Conservation (phyloP, 208 protist species). For the Wallacemonas rigidus region DNA sequence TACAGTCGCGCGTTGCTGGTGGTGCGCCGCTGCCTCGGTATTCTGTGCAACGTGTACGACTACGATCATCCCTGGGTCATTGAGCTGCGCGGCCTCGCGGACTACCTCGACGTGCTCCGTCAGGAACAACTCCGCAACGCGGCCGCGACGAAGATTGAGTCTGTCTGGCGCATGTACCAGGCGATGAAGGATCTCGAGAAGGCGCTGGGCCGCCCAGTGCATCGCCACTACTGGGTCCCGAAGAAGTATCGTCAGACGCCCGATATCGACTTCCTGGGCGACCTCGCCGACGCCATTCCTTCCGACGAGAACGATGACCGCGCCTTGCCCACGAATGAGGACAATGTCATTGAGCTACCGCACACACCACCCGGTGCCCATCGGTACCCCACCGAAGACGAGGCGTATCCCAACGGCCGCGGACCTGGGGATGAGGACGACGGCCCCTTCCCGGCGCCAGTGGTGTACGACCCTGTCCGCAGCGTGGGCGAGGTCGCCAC, state of each 20-base stretch:
- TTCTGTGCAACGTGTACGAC: constrained; percentile 83
- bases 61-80: constrained; percentile 88
- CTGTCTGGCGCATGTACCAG: constrained; percentile 79
- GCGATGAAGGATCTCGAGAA: constrained; percentile 67
- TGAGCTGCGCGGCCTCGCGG: constrained; percentile 58
- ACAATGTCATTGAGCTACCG: background rate
- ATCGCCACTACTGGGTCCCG: constrained; percentile 66
- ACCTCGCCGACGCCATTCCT: constrained; percentile 47
- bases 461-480: constrained; percentile 34
- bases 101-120: constrained; percentile 45
- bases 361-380: constrained; percentile 5
- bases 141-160: constrained; percentile 83
- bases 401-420: background rate
- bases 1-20: constrained; percentile 80
- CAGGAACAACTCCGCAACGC: constrained; percentile 47
- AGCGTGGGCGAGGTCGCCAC: constrained; percentile 26
- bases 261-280: constrained; percentile 56
- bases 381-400: background rate
- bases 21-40: constrained; percentile 81
- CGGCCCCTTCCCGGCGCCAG: constrained; percentile 19
- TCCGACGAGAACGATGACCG: constrained; percentile 15
- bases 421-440: background rate
- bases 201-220: constrained; percentile 59
- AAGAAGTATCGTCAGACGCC: constrained; percentile 38
- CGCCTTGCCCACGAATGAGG: constrained; percentile 2